Conservation (phyloP, 495 filamentous ascomycete genomes). For the Penicillium goetzii region DNA sequence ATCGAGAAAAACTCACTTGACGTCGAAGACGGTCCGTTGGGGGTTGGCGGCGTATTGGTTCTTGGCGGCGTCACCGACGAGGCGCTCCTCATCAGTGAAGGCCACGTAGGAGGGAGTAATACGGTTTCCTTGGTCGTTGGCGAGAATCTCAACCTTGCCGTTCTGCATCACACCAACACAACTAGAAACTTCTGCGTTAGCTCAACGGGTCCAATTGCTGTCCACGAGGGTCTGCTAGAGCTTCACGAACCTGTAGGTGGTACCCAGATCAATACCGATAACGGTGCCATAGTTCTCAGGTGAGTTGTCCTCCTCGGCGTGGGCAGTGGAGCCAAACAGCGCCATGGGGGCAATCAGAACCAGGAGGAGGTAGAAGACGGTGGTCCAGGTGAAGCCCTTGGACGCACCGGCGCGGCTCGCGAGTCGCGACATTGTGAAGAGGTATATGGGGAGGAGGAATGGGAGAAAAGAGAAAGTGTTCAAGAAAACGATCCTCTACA, state of each 20-base stretch:
- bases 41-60: constrained; percentile 98
- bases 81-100: constrained; percentile 95
- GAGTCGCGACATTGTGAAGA: constrained; percentile 51
- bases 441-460: constrained; percentile 19
- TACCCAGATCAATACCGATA: constrained; percentile 97
- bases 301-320: constrained; percentile 69
- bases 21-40: constrained; percentile 82
- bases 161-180: constrained; percentile 99
- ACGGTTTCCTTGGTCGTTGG: constrained; percentile 98
- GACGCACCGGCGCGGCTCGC: constrained; percentile 48
- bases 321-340: constrained; percentile 68
- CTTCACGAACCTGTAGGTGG: constrained; percentile 81
- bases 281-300: constrained; percentile 79
- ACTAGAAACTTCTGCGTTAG: constrained; percentile 31
- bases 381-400: constrained; percentile 65
- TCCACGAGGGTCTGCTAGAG: too few species aligned
- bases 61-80: constrained; percentile 99
- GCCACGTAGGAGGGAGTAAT: constrained; percentile 99
- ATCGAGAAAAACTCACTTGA: constrained; percentile 68
- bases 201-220: background rate
- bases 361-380: constrained; percentile 81
- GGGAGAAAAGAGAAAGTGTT: background rate
- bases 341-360: constrained; percentile 76
- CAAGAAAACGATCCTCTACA: constrained; percentile 1
- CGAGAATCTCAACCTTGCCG: constrained; percentile 96